Percentiles rank a stretch among this genome's conserved stretches.
These are phyloP conservation scores for Annona squamosa DNA, from an alignment of 164 flowering plant species.

Conservation along the genomic window DNA sequence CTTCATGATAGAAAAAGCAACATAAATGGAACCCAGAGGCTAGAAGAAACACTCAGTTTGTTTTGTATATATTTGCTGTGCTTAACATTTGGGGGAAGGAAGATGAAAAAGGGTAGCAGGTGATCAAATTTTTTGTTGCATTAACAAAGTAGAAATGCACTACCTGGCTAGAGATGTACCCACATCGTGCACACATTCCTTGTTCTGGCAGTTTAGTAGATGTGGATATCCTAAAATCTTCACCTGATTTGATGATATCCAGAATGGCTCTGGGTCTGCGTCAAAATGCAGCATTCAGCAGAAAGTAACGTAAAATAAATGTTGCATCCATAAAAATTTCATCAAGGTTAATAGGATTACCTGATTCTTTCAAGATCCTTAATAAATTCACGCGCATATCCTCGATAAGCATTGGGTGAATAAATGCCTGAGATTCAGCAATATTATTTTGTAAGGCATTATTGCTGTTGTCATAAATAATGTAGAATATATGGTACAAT, in stretches of 20 bases:
- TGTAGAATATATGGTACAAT: background rate
- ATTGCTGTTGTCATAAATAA: background rate
- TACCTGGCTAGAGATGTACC: slow-evolving; percentile 98
- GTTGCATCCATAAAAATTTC: background rate
- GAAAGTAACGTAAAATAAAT: background rate
- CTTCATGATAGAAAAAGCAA: background rate
- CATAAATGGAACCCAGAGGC: background rate
- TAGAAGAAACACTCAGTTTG: background rate
- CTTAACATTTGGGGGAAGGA: background rate
- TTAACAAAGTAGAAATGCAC: slow-evolving; percentile 1
- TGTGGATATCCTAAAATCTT: slow-evolving; percentile 82
- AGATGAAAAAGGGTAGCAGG: background rate
- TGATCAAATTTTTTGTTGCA: background rate
- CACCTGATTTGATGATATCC: slow-evolving; percentile 90
- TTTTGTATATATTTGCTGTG: background rate
- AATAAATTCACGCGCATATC: slow-evolving; percentile 97
- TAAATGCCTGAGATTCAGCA: slow-evolving; percentile 63
- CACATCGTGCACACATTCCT: slow-evolving; percentile 93
- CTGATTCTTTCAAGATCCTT: slow-evolving; percentile 91
- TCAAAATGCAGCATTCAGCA: slow-evolving; percentile 5
- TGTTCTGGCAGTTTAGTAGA: slow-evolving; percentile 96
- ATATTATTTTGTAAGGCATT: background rate
- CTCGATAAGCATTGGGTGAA: slow-evolving; percentile 98
- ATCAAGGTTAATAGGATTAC: slow-evolving; percentile 24
- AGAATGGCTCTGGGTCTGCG: slow-evolving; percentile 94